A percentile compares a stretch with the other conserved stretches of the same genome.
Conservation (phyloP, 2,329 filamentous ascomycete species). For the Curvularia spicifera region DNA sequence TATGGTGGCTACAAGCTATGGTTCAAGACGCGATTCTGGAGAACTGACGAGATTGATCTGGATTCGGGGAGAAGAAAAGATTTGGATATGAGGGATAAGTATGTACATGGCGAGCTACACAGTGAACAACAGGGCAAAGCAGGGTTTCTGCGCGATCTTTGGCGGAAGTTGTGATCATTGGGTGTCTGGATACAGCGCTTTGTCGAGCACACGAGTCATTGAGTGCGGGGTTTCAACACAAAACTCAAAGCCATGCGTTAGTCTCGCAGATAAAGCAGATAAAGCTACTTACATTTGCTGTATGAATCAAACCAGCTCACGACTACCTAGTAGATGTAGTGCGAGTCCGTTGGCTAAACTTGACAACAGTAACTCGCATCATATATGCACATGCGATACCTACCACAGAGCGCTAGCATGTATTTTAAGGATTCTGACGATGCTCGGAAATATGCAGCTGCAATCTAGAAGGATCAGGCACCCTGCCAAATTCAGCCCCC, state of each 20-base stretch:
- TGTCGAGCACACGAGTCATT: too few species aligned
- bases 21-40: constrained; percentile 47
- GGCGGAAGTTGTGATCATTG: constrained; percentile 15
- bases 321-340: too few species aligned
- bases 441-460: background rate
- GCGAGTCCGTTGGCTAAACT: background rate
- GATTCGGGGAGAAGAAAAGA: constrained; percentile 48
- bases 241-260: background rate
- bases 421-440: background rate
- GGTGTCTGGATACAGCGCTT: background rate
- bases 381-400: background rate
- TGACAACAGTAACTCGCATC: background rate
- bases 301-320: background rate
- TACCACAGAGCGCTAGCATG: background rate
- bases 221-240: background rate
- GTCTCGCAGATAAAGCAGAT: background rate
- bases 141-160: constrained; percentile 17
- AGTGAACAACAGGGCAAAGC: constrained; percentile 15
- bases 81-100: constrained; percentile 40
- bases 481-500: background rate
- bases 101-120: constrained; percentile 11
- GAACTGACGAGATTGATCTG: constrained; percentile 49
- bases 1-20: constrained; percentile 57
- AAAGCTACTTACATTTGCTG: too few species aligned
- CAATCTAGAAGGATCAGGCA: background rate